Evolutionary conservation across 1,139 yeast species (phyloP).

Genomic region (Diutina siamensis): DNA sequence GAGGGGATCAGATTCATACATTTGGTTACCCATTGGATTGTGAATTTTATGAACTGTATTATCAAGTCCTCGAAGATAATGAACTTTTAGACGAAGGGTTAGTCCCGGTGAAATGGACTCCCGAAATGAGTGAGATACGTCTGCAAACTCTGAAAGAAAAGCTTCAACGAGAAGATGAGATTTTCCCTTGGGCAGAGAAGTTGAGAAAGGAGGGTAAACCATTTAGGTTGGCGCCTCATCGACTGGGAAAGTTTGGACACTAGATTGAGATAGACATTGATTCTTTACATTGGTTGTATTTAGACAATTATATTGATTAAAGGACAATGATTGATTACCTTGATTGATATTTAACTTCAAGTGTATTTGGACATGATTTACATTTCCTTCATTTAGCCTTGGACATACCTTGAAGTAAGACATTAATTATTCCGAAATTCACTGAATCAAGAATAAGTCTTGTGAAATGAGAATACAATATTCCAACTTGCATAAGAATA

Average conservation of each 20-base stretch:
- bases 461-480: too few relatives aligned
- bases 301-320: too few relatives aligned
- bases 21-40: conserved; percentile 21
- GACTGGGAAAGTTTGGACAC: not conserved
- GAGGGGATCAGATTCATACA: conserved; percentile 17
- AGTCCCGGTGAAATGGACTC: conserved; percentile 18
- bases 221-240: conserved; percentile 5
- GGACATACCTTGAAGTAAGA: too few relatives aligned
- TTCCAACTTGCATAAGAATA: too few relatives aligned
- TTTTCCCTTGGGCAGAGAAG: conserved; percentile 14
- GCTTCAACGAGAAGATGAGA: conserved; percentile 12
- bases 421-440: too few relatives aligned
- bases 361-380: too few relatives aligned
- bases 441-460: too few relatives aligned
- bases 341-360: too few relatives aligned
- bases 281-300: too few relatives aligned
- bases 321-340: too few relatives aligned
- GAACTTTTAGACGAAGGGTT: conserved; percentile 14
- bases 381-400: too few relatives aligned
- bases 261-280: too few relatives aligned
- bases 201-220: conserved; percentile 14
- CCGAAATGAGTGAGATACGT: conserved; percentile 12
- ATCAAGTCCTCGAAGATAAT: conserved; percentile 12
- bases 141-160: conserved; percentile 14
- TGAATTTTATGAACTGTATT: conserved; percentile 18